Evolutionary conservation across 2,329 filamentous ascomycete species (phyloP).

Genomic region (Arthrobotrys pseudoclavata): DNA sequence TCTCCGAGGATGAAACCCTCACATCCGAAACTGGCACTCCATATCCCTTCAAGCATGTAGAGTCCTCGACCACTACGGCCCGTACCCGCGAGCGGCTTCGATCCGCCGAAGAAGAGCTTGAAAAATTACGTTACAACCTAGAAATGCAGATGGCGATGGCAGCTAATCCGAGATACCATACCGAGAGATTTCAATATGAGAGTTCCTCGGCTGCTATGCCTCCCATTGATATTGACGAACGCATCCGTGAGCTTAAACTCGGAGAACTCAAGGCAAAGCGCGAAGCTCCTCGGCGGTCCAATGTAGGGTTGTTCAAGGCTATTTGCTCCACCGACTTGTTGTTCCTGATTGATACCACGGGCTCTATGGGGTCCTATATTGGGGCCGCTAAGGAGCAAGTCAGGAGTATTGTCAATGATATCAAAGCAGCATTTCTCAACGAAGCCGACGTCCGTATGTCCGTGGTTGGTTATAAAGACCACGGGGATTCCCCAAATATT

Average conservation of each 20-base stretch:
- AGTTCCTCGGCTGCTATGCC: background rate
- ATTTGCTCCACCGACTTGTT: constrained; percentile 66
- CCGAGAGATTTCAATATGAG: background rate
- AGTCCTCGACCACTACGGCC: background rate
- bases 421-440: constrained; percentile 64
- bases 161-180: background rate
- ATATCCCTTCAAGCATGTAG: background rate
- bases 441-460: constrained; percentile 66
- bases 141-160: background rate
- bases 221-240: constrained; percentile 14
- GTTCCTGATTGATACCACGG: constrained; percentile 66
- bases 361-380: constrained; percentile 65
- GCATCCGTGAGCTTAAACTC: constrained; percentile 42
- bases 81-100: constrained; percentile 24
- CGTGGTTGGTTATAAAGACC: constrained; percentile 66
- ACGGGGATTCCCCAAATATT: constrained; percentile 62
- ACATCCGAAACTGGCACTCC: too few relatives aligned
- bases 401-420: constrained; percentile 65
- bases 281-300: constrained; percentile 58
- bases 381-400: constrained; percentile 66
- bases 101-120: background rate
- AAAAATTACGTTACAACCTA: background rate
- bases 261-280: constrained; percentile 44
- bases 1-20: too few relatives aligned
- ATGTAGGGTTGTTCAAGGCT: constrained; percentile 64